Conservation (phyloP, 176 grass and related monocot genomes). For the Zoysia japonica region DNA sequence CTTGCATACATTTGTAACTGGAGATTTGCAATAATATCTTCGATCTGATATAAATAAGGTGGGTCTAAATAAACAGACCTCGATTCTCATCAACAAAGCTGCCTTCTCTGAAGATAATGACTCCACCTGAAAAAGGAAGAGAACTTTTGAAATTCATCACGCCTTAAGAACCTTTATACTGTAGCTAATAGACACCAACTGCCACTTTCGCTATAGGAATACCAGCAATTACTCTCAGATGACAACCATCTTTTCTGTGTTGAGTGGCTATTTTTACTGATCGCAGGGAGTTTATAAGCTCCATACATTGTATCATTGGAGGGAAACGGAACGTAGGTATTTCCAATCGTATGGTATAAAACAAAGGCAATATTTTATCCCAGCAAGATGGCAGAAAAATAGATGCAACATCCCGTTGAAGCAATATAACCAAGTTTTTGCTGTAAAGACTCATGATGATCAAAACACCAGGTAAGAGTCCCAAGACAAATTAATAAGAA, state of each 20-base stretch:
- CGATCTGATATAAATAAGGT: not conserved
- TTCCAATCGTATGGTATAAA: constrained; percentile 9
- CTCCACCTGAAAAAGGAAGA: constrained; percentile 58
- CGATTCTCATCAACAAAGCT: constrained; percentile 71
- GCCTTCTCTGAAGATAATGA: constrained; percentile 88
- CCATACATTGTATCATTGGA: constrained; percentile 8
- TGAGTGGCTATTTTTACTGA: not conserved
- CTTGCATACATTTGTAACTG: not conserved
- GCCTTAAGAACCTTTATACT: not conserved
- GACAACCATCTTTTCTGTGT: not conserved
- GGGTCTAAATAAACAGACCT: constrained; percentile 41
- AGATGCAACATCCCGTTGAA: not conserved
- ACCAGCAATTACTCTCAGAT: not conserved
- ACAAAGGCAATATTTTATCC: constrained; percentile 18
- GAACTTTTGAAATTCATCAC: not conserved
- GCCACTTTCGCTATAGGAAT: not conserved
- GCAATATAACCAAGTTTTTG: not conserved
- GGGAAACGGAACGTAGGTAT: not conserved
- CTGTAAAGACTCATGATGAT: not conserved
- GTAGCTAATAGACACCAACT: constrained; percentile 4
- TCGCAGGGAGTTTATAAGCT: not conserved
- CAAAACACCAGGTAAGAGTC: not conserved
- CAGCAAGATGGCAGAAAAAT: not conserved
- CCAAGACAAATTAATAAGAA: not conserved
- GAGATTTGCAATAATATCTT: not conserved